phyloP scores from a whole-genome alignment of 73 alveolate species.

The Breviolum minutum region DNA sequence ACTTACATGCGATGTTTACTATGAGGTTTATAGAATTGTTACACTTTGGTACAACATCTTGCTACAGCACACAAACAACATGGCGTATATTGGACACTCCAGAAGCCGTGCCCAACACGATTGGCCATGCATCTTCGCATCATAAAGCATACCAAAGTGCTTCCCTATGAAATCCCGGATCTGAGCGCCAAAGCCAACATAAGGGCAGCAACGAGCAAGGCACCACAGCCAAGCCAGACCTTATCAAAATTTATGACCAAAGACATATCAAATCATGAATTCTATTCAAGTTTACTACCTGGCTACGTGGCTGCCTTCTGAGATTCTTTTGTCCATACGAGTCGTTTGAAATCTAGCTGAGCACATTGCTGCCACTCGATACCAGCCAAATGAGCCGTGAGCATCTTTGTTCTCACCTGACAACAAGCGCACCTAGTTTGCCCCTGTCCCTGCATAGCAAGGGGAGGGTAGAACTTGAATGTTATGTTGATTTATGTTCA shows the following conservation, averaged over 20 bases:
- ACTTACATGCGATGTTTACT: too few relatives aligned
- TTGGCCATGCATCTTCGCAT: neutral
- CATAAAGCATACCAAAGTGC: neutral
- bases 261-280: too few relatives aligned
- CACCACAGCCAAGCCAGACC: slow-evolving; percentile 32
- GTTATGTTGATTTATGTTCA: too few relatives aligned
- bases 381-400: slow-evolving; percentile 46
- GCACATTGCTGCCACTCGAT: slow-evolving; percentile 4
- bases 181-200: slow-evolving; percentile 45
- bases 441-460: too few relatives aligned
- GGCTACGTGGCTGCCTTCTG: too few relatives aligned
- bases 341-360: neutral
- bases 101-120: neutral
- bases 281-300: too few relatives aligned
- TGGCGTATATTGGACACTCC: neutral
- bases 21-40: too few relatives aligned
- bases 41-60: too few relatives aligned
- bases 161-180: too few relatives aligned
- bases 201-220: slow-evolving; percentile 34
- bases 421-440: too few relatives aligned
- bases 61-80: neutral
- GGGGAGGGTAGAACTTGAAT: too few relatives aligned
- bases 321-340: too few relatives aligned
- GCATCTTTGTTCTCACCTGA: slow-evolving; percentile 39
- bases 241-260: neutral